Conservation (phyloP, 192 early-diverging fungal species). For the Coemansia sp. region DNA sequence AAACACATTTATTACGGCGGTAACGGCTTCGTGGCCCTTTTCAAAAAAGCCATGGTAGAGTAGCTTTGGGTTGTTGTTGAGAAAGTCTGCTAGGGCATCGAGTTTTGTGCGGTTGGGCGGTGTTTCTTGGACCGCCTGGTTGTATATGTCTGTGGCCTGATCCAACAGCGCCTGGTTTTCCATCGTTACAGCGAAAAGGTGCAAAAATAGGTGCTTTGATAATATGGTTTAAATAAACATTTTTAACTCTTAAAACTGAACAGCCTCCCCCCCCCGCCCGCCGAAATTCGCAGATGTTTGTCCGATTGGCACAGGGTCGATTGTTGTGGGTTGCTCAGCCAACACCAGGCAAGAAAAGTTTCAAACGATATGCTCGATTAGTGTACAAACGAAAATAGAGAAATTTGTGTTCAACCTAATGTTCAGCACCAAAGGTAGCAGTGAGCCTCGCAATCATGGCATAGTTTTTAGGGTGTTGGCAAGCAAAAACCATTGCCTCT, state of each 20-base stretch:
- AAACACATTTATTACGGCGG: slow-evolving; percentile 26
- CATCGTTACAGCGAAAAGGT: not conserved
- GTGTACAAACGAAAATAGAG: not conserved
- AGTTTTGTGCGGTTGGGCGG: slow-evolving; percentile 50
- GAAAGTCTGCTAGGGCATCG: slow-evolving; percentile 40
- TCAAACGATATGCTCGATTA: too few species aligned
- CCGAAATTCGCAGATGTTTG: not conserved
- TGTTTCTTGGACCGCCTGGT: slow-evolving; percentile 33
- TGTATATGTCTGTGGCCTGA: slow-evolving; percentile 28
- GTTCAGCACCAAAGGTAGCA: not conserved
- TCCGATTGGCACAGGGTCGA: not conserved
- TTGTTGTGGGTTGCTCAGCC: not conserved
- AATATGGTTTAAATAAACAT: too few species aligned
- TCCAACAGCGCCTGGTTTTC: slow-evolving; percentile 7
- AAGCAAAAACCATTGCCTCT: slow-evolving; percentile 82
- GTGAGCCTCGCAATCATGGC: not conserved
- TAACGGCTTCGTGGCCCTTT: slow-evolving; percentile 34
- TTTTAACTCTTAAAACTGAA: too few species aligned
- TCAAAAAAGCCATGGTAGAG: slow-evolving; percentile 36
- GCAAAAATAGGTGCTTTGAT: too few species aligned
- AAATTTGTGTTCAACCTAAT: not conserved
- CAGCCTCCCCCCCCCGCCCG: not conserved
- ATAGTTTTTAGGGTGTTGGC: slow-evolving; percentile 82
- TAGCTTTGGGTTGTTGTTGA: slow-evolving; percentile 33
- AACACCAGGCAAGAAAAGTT: too few species aligned